Evolutionary conservation across 2,329 filamentous ascomycete genomes (phyloP).

Genomic region (Leptodontidium sp.): DNA sequence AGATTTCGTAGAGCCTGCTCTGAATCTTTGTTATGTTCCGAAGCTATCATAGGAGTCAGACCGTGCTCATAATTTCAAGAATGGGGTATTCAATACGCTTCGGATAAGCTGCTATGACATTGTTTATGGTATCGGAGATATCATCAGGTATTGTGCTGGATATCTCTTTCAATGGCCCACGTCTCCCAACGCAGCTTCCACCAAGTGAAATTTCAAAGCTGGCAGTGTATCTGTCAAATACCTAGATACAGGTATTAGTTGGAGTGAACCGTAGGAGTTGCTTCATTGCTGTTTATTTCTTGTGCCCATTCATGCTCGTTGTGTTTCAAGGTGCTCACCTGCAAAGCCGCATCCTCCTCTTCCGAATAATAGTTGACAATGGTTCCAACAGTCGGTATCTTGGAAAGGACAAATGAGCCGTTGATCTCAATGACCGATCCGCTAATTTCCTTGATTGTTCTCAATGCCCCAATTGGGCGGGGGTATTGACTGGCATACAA

Average conservation of each 20-base stretch:
- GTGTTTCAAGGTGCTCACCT: neutral
- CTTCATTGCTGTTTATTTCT: too few relatives aligned
- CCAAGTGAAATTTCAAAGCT: constrained; percentile 1
- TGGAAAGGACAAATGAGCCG: constrained; percentile 8
- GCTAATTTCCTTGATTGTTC: constrained; percentile 16
- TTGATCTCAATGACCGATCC: constrained; percentile 20
- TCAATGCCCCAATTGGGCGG: constrained; percentile 3
- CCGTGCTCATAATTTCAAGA: neutral
- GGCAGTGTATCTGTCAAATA: neutral
- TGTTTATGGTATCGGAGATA: neutral
- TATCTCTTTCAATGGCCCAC: neutral
- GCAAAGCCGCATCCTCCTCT: neutral
- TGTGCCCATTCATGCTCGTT: neutral
- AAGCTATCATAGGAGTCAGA: neutral
- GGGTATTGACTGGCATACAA: neutral
- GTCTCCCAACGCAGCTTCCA: neutral
- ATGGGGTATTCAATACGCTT: neutral
- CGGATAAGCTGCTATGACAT: constrained; percentile 6
- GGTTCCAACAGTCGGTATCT: constrained; percentile 11
- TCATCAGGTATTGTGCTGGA: neutral
- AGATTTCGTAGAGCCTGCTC: constrained; percentile 5
- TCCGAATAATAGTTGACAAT: neutral
- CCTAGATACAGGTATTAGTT: neutral
- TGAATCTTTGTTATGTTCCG: constrained; percentile 1
- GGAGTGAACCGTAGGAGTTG: too few relatives aligned